Percentiles rank a stretch among this genome's conserved stretches.
These are phyloP conservation scores for Aspergillus leporis DNA, from an alignment of 495 filamentous ascomycete genomes.

Conservation along the genomic window DNA sequence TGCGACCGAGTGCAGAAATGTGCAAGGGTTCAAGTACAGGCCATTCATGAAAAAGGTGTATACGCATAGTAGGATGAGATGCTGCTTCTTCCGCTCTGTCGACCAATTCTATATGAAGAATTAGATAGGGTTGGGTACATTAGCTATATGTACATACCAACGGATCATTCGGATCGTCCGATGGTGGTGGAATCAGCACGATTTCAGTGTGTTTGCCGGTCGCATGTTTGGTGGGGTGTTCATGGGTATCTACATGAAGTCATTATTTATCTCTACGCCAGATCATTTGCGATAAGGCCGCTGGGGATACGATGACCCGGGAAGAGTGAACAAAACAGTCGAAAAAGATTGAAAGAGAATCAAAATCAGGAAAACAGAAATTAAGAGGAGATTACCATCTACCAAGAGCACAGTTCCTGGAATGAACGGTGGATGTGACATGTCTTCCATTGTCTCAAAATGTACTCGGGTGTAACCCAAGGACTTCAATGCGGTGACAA, in stretches of 20 bases:
- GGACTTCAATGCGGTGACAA: too few relatives aligned
- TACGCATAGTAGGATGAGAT: constrained; percentile 1
- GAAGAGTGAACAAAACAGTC: neutral
- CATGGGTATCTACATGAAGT: neutral
- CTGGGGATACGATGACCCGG: too few relatives aligned
- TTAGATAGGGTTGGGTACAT: neutral
- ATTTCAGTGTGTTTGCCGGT: constrained; percentile 3
- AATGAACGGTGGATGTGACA: neutral
- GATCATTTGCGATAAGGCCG: neutral
- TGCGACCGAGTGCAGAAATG: neutral
- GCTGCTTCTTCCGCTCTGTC: constrained; percentile 1
- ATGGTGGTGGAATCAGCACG: neutral
- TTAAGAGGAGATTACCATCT: neutral
- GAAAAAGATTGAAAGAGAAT: neutral
- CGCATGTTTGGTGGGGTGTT: neutral
- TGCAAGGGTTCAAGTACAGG: neutral
- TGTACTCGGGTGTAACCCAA: too few relatives aligned
- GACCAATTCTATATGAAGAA: neutral
- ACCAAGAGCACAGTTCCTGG: neutral
- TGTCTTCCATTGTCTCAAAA: neutral
- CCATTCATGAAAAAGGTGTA: constrained; percentile 7
- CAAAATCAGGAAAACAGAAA: neutral
- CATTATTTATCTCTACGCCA: neutral
- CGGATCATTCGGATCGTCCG: neutral
- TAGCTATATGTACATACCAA: neutral